phyloP scores from a whole-genome alignment of 202 grass and related monocot species.

The Elaeis oleifera region DNA sequence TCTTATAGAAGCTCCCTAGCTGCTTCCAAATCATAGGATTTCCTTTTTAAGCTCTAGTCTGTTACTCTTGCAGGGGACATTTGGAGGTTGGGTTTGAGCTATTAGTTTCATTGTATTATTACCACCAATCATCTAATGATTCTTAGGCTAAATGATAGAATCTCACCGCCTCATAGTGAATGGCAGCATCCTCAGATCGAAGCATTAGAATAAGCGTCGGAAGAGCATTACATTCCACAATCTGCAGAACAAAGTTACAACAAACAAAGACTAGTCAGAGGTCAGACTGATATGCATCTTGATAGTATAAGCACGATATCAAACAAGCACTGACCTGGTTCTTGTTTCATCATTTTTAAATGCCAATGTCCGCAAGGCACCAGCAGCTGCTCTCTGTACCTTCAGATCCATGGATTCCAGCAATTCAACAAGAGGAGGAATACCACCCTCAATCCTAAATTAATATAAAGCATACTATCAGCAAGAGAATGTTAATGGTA shows the following conservation, averaged over 20 bases:
- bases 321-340: conserved; percentile 41
- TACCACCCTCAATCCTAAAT: conserved; percentile 89
- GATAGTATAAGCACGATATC: neutral
- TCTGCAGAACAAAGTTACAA: conserved; percentile 37
- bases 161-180: conserved; percentile 98
- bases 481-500: conserved; percentile 10
- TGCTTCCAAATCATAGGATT: too few relatives aligned
- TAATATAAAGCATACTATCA: conserved; percentile 25
- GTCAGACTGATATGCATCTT: neutral
- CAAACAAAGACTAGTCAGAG: neutral
- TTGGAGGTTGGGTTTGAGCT: too few relatives aligned
- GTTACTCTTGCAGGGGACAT: too few relatives aligned
- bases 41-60: too few relatives aligned
- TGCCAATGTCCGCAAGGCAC: conserved; percentile 84
- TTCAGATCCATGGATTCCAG: conserved; percentile 89
- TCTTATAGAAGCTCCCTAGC: too few relatives aligned
- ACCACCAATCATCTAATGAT: too few relatives aligned
- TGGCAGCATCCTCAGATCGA: conserved; percentile 89
- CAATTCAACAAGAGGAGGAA: conserved; percentile 93
- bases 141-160: conserved; percentile 1
- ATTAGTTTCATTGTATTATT: too few relatives aligned
- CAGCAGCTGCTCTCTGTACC: conserved; percentile 98
- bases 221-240: conserved; percentile 96
- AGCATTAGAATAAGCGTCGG: conserved; percentile 99
- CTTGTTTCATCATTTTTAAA: conserved; percentile 99